These are phyloP conservation scores for Coemansia sp. DNA, from an alignment of 192 early-diverging fungal species.

Conservation along the genomic window DNA sequence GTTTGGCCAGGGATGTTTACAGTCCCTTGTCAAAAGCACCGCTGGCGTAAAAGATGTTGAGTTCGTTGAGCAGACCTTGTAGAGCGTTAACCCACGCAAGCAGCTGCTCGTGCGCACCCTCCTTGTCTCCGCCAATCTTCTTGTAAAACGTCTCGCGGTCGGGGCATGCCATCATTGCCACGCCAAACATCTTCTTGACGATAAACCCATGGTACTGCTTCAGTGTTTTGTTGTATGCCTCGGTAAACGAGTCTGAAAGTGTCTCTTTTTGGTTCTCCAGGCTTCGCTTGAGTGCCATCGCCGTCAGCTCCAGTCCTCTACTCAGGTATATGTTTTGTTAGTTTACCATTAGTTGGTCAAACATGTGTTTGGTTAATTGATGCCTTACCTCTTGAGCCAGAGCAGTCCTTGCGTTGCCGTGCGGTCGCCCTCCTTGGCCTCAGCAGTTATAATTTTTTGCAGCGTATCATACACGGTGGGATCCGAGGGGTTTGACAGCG, in stretches of 20 bases:
- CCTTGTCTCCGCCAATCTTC: conserved; percentile 70
- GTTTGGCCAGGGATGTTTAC: conserved; percentile 8
- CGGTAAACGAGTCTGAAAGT: conserved; percentile 69
- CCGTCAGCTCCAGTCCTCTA: conserved; percentile 73
- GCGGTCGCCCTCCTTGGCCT: conserved; percentile 77
- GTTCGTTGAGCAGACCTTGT: conserved; percentile 65
- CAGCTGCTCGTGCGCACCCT: conserved; percentile 60
- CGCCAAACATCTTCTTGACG: conserved; percentile 65
- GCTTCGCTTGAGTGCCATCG: conserved; percentile 65
- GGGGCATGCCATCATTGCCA: conserved; percentile 90
- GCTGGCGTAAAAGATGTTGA: conserved; percentile 61
- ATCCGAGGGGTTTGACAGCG: conserved; percentile 50
- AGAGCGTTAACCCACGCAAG: conserved; percentile 73
- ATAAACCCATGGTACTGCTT: conserved; percentile 69
- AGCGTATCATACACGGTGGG: conserved; percentile 73
- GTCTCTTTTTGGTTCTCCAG: conserved; percentile 59
- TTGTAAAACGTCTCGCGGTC: conserved; percentile 84
- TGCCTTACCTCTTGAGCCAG: conserved; percentile 77
- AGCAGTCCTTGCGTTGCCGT: conserved; percentile 88
- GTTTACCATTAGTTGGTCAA: background rate
- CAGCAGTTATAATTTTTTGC: conserved; percentile 74
- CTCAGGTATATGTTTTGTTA: conserved; percentile 27
- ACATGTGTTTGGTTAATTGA: background rate
- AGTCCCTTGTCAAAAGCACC: conserved; percentile 55
- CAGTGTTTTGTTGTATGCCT: conserved; percentile 71